A percentile compares a stretch with the other conserved stretches of the same genome.
Conservation (phyloP, 1,139 yeast species). For the Kodamaea plutei region DNA sequence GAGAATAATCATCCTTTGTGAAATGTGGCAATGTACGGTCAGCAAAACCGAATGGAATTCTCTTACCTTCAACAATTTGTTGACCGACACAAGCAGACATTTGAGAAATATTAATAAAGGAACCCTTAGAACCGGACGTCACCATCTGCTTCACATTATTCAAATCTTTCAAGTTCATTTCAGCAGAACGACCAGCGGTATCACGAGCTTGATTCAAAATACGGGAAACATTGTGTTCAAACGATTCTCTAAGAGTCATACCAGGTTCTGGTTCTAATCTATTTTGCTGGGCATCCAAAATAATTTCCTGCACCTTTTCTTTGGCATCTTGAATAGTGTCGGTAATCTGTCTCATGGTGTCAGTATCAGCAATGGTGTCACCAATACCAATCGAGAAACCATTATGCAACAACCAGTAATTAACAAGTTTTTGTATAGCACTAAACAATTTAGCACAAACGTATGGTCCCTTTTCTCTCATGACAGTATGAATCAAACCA, state of each 20-base stretch:
- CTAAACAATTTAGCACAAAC: constrained; percentile 90
- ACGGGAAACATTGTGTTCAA: constrained; percentile 95
- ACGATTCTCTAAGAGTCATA: constrained; percentile 98
- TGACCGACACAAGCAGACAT: constrained; percentile 99
- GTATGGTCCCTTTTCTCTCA: constrained; percentile 94
- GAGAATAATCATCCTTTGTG: constrained; percentile 96
- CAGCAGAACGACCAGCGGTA: constrained; percentile 98
- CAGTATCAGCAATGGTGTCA: constrained; percentile 98
- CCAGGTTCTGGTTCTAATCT: constrained; percentile 93
- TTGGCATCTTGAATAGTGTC: constrained; percentile 92
- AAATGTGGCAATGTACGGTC: constrained; percentile 97
- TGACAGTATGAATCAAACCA: constrained; percentile 93
- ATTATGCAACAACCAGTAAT: constrained; percentile 92
- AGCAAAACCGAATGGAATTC: constrained; percentile 95
- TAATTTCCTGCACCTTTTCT: constrained; percentile 87
- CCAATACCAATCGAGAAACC: constrained; percentile 99
- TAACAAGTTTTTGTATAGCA: constrained; percentile 90
- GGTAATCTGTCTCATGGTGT: constrained; percentile 89
- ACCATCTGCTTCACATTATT: constrained; percentile 99
- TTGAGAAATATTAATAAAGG: constrained; percentile 96
- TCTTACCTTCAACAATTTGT: constrained; percentile 98
- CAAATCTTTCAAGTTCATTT: constrained; percentile 86
- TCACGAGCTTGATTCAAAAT: constrained; percentile 98
- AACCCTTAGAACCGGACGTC: constrained; percentile 98
- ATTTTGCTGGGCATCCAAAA: constrained; percentile 86